Conservation (phyloP, 371 early-diverging fungal genomes). For the Phascolomyces articulosus region DNA sequence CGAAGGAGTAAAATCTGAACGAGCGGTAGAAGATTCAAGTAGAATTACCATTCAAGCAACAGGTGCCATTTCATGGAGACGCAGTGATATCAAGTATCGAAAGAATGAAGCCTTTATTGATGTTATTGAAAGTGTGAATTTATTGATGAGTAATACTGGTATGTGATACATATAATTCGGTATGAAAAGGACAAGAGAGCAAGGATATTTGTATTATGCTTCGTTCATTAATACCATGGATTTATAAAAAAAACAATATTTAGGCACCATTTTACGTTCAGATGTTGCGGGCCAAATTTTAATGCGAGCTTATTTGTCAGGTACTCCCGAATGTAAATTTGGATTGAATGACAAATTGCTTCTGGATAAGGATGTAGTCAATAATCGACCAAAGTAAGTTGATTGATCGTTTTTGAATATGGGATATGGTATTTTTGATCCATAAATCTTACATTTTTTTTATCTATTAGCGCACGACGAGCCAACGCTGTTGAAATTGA, state of each 20-base stretch:
- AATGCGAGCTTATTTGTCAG: conserved; percentile 95
- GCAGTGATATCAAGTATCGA: conserved; percentile 88
- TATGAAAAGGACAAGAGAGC: too few relatives aligned
- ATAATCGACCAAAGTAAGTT: conserved; percentile 31
- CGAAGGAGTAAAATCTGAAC: conserved; percentile 82
- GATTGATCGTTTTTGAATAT: too few relatives aligned
- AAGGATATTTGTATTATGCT: too few relatives aligned
- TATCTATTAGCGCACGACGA: conserved; percentile 35
- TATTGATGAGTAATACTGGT: conserved; percentile 81
- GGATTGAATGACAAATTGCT: conserved; percentile 89
- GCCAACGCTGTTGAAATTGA: conserved; percentile 82
- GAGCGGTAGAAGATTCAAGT: conserved; percentile 73
- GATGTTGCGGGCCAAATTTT: conserved; percentile 86
- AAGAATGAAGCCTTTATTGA: conserved; percentile 92
- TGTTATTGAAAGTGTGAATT: conserved; percentile 88
- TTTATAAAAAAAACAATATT: too few relatives aligned
- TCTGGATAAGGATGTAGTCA: conserved; percentile 70
- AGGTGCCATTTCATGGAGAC: conserved; percentile 87
- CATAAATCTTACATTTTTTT: background rate
- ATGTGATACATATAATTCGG: too few relatives aligned
- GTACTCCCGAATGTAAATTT: conserved; percentile 97
- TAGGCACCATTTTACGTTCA: conserved; percentile 76
- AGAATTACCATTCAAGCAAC: conserved; percentile 92
- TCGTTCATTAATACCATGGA: too few relatives aligned
- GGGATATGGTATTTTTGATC: background rate